Evolutionary conservation across 768 basidiomycete genomes (phyloP).

Genomic region (Boletus coccyginus): DNA sequence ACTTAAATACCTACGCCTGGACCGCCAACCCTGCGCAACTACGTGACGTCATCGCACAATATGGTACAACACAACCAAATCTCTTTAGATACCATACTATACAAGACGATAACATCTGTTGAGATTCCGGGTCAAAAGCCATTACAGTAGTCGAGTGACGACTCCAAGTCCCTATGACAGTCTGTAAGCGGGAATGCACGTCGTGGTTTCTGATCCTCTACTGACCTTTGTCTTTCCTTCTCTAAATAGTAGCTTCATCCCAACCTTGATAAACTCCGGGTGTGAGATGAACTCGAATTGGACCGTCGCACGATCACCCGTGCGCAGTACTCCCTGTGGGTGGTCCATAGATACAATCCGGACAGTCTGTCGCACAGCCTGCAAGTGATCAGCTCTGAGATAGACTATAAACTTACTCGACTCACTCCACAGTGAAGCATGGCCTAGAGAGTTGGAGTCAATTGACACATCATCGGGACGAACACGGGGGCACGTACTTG

Average conservation of each 20-base stretch:
- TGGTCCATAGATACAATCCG: conserved; percentile 89
- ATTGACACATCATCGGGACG: background rate
- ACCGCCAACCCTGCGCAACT: conserved; percentile 7
- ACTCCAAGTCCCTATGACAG: conserved; percentile 66
- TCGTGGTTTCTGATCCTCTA: conserved; percentile 2
- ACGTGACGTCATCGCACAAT: conserved; percentile 19
- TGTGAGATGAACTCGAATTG: conserved; percentile 92
- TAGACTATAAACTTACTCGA: background rate
- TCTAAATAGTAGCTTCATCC: conserved; percentile 89
- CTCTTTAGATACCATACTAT: no score
- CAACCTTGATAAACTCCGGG: conserved; percentile 89
- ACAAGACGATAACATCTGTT: no score
- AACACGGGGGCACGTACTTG: conserved; percentile 51
- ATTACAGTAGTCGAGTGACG: conserved; percentile 64
- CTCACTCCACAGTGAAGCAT: conserved; percentile 91
- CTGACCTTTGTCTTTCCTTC: conserved; percentile 94
- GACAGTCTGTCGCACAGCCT: conserved; percentile 92
- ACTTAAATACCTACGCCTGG: conserved; percentile 4
- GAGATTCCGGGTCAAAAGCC: no score
- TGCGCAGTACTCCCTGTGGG: conserved; percentile 83
- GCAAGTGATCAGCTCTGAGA: conserved; percentile 5
- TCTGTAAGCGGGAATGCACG: conserved; percentile 6
- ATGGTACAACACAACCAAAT: background rate
- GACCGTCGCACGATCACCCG: conserved; percentile 94
- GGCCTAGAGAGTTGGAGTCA: conserved; percentile 42